These are phyloP conservation scores for Sherardia arvensis DNA, from an alignment of 257 asterid genomes.

Conservation along the genomic window DNA sequence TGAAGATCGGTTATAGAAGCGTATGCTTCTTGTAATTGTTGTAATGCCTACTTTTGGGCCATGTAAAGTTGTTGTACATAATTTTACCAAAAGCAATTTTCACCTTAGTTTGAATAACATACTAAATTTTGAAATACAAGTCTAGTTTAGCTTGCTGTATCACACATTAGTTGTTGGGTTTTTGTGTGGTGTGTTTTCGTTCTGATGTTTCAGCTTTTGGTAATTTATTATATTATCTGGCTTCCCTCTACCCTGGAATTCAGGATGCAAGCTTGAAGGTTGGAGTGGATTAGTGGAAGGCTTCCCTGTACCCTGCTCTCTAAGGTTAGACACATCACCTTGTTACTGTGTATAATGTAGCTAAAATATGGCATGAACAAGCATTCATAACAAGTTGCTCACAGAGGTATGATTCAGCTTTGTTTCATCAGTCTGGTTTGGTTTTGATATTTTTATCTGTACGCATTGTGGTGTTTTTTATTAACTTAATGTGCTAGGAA, in stretches of 20 bases:
- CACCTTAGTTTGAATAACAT: constrained; percentile 14
- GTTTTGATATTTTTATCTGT: neutral
- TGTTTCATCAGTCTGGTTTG: neutral
- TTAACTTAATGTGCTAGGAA: neutral
- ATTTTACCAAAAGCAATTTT: constrained; percentile 18
- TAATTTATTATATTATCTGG: neutral
- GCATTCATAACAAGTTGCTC: neutral
- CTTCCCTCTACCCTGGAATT: neutral
- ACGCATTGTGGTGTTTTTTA: neutral
- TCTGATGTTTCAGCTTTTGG: neutral
- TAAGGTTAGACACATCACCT: neutral
- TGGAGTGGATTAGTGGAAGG: neutral
- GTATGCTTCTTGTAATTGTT: constrained; percentile 46
- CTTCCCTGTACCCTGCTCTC: neutral
- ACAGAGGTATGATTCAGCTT: neutral
- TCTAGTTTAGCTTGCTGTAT: neutral
- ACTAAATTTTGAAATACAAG: constrained; percentile 6
- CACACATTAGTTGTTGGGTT: neutral
- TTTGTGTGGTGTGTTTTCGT: too few species aligned
- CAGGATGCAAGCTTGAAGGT: neutral
- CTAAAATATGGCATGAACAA: neutral
- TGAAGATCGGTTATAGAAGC: constrained; percentile 27
- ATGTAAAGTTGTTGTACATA: constrained; percentile 56
- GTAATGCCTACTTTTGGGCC: constrained; percentile 25
- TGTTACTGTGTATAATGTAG: neutral